These are phyloP conservation scores for Coniosporium tulheliwenetii DNA, from an alignment of 2,329 filamentous ascomycete species.

Conservation along the genomic window DNA sequence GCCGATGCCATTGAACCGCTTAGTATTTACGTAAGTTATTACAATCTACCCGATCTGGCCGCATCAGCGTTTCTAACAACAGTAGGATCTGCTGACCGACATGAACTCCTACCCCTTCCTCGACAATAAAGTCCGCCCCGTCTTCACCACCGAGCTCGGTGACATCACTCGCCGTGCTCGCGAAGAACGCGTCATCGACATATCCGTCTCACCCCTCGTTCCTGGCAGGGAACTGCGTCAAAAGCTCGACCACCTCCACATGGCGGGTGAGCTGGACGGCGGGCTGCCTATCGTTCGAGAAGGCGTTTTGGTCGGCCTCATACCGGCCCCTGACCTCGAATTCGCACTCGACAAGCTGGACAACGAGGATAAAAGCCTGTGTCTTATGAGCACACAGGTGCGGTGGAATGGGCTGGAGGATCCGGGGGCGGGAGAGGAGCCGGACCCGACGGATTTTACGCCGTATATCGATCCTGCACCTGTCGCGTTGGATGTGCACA, in stretches of 20 bases:
- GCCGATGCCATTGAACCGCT: constrained; percentile 87
- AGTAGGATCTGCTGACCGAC: constrained; percentile 72
- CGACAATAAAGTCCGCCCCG: constrained; percentile 86
- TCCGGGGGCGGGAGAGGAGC: constrained; percentile 23
- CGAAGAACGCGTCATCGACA: constrained; percentile 70
- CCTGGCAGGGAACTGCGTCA: constrained; percentile 58
- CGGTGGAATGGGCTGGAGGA: constrained; percentile 42
- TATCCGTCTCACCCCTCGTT: constrained; percentile 67
- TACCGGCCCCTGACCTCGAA: constrained; percentile 86
- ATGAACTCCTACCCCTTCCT: constrained; percentile 97
- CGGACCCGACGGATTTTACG: constrained; percentile 71
- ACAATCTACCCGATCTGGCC: not conserved
- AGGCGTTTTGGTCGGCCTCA: constrained; percentile 70
- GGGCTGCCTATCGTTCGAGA: constrained; percentile 75
- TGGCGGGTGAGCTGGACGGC: constrained; percentile 78
- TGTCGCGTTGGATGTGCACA: constrained; percentile 72
- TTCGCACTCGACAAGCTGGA: constrained; percentile 76
- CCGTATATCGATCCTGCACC: constrained; percentile 84
- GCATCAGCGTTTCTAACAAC: not conserved
- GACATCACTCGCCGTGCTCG: constrained; percentile 71
- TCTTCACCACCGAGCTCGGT: constrained; percentile 76
- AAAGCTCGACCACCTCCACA: constrained; percentile 70
- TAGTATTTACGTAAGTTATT: constrained; percentile 63
- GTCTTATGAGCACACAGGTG: constrained; percentile 61
- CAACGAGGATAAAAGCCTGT: constrained; percentile 58